A percentile compares a stretch with the other conserved stretches of the same genome.
Conservation (phyloP, 306 rosid species). For the Dicorynia guianensis region DNA sequence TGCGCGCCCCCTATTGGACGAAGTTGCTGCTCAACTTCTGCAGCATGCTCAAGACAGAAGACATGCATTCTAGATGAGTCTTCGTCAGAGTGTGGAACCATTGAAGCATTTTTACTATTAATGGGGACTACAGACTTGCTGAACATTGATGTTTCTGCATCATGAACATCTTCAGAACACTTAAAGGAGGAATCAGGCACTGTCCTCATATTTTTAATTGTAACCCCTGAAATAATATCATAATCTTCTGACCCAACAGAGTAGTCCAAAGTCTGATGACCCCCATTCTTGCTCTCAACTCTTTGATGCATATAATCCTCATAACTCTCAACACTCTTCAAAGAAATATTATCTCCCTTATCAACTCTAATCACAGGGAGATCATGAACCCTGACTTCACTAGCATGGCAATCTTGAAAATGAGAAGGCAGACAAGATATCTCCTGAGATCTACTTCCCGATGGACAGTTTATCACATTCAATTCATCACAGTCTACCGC, state of each 20-base stretch:
- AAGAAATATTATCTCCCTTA: conserved; percentile 42
- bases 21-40: conserved; percentile 89
- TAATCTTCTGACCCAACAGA: conserved; percentile 53
- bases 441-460: conserved; percentile 52
- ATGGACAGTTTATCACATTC: conserved; percentile 47
- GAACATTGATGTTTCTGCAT: conserved; percentile 57
- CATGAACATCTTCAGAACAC: conserved; percentile 54
- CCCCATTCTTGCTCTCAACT: conserved; percentile 42
- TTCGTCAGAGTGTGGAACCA: conserved; percentile 65
- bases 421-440: conserved; percentile 53
- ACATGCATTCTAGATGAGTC: conserved; percentile 96
- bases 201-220: conserved; percentile 50
- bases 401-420: conserved; percentile 44
- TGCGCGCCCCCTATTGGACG: conserved; percentile 88
- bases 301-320: conserved; percentile 44
- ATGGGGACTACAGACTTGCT: conserved; percentile 44
- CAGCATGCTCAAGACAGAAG: conserved; percentile 97
- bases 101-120: conserved; percentile 50
- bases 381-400: conserved; percentile 36
- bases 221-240: conserved; percentile 52
- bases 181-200: conserved; percentile 43
- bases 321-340: conserved; percentile 22
- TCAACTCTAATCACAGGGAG: conserved; percentile 39
- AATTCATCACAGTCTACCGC: conserved; percentile 50
- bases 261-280: conserved; percentile 47